phyloP scores from a whole-genome alignment of 31 red algal species.

The Odonthalia washingtoniensis region DNA sequence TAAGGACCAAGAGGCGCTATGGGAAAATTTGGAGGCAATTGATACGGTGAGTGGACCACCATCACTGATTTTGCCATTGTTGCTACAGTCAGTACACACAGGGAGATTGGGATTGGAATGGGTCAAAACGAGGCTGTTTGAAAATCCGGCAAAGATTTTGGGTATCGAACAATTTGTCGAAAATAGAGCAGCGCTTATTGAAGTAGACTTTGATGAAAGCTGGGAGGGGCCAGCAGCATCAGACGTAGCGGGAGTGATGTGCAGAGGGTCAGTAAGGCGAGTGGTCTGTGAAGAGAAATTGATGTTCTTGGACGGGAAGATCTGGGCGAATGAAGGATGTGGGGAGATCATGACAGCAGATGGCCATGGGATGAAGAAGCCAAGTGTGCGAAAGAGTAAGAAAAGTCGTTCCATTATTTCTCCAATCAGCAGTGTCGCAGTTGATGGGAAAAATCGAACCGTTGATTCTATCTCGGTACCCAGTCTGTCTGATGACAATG shows the following conservation, averaged over 20 bases:
- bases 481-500: too few species aligned
- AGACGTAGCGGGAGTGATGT: slow-evolving; percentile 58
- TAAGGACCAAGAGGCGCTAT: slow-evolving; percentile 89
- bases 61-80: slow-evolving; percentile 67
- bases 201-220: slow-evolving; percentile 83
- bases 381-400: neutral
- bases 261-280: slow-evolving; percentile 83
- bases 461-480: too few species aligned
- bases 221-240: slow-evolving; percentile 72
- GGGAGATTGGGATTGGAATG: slow-evolving; percentile 86
- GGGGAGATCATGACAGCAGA: slow-evolving; percentile 57
- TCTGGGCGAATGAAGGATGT: slow-evolving; percentile 63
- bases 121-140: slow-evolving; percentile 74
- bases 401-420: too few species aligned
- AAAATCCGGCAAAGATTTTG: slow-evolving; percentile 75
- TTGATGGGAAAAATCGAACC: too few species aligned
- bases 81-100: slow-evolving; percentile 70
- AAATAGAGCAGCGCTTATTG: slow-evolving; percentile 41
- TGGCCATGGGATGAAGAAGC: neutral
- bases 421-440: too few species aligned
- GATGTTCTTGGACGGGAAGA: slow-evolving; percentile 88
- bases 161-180: slow-evolving; percentile 49
- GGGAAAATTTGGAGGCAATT: slow-evolving; percentile 91
- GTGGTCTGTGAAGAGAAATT: slow-evolving; percentile 76
- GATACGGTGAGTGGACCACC: slow-evolving; percentile 92